These are phyloP conservation scores for Thelonectria discophora DNA, from an alignment of 2,329 filamentous ascomycete species.

Conservation along the genomic window DNA sequence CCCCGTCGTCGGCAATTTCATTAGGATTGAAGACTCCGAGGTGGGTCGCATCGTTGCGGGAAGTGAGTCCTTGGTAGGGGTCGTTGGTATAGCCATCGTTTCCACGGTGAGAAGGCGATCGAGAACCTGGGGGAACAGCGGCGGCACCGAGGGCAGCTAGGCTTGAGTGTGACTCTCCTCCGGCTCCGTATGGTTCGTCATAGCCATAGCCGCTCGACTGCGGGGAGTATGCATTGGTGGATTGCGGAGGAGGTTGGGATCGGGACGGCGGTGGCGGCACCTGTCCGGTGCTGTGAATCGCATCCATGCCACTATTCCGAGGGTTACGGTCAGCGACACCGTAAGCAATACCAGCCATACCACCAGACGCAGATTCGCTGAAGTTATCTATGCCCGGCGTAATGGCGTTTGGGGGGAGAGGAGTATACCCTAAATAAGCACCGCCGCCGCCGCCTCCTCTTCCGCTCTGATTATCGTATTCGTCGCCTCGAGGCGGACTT, in stretches of 20 bases:
- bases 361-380: conserved; percentile 68
- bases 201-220: conserved; percentile 39
- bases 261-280: conserved; percentile 51
- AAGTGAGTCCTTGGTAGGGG: conserved; percentile 69
- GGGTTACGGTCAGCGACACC: conserved; percentile 71
- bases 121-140: conserved; percentile 38
- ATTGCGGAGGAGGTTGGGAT: conserved; percentile 36
- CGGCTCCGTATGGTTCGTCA: conserved; percentile 29
- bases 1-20: conserved; percentile 85
- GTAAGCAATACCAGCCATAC: conserved; percentile 73
- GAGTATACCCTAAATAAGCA: conserved; percentile 40
- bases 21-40: conserved; percentile 76
- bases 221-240: conserved; percentile 32
- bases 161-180: conserved; percentile 50
- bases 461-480: conserved; percentile 32
- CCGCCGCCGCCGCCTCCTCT: conserved; percentile 30
- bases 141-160: conserved; percentile 43
- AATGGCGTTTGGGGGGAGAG: conserved; percentile 47
- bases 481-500: conserved; percentile 31
- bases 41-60: conserved; percentile 55
- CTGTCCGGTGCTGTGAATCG: conserved; percentile 57
- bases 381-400: conserved; percentile 76
- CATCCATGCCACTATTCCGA: conserved; percentile 71
- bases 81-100: conserved; percentile 66
- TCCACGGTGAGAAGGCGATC: conserved; percentile 31